These are phyloP conservation scores for Trichosanthes truncata DNA, from an alignment of 306 rosid genomes.

Conservation along the genomic window DNA sequence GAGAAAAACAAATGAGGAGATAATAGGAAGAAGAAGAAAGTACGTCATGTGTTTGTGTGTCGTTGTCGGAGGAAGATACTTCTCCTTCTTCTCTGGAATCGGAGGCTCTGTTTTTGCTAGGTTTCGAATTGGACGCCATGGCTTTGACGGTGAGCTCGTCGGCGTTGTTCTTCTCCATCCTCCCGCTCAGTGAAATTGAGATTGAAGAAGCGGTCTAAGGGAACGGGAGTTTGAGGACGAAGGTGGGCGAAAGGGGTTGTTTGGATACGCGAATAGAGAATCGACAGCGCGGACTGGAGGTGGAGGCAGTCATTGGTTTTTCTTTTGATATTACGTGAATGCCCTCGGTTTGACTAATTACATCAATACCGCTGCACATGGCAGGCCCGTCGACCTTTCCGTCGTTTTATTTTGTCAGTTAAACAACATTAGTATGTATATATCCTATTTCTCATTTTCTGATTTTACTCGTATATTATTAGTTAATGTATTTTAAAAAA, in stretches of 20 bases:
- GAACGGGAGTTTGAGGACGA: not conserved
- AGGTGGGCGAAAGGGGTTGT: not conserved
- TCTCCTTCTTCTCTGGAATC: slow-evolving; percentile 83
- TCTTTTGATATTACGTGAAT: not conserved
- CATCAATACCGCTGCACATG: not conserved
- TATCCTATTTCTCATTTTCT: no score
- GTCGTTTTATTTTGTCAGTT: no score
- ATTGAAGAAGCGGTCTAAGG: not conserved
- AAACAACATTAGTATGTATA: no score
- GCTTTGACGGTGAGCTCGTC: slow-evolving; percentile 20
- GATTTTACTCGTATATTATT: no score
- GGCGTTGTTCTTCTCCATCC: slow-evolving; percentile 25
- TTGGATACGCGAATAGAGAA: not conserved
- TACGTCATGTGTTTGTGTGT: slow-evolving; percentile 32
- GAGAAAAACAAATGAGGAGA: not conserved
- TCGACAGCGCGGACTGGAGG: not conserved
- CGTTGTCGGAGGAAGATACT: slow-evolving; percentile 41
- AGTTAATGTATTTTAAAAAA: no score
- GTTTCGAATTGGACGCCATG: slow-evolving; percentile 14
- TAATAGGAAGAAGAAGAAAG: slow-evolving; percentile 3
- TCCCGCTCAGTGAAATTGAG: not conserved
- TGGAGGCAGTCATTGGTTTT: not conserved
- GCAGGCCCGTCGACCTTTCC: no score
- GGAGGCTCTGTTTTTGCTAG: slow-evolving; percentile 12
- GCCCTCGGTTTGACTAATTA: not conserved